Conservation (phyloP, 148 eudicot genomes). For the Mesembryanthemum crystallinum region DNA sequence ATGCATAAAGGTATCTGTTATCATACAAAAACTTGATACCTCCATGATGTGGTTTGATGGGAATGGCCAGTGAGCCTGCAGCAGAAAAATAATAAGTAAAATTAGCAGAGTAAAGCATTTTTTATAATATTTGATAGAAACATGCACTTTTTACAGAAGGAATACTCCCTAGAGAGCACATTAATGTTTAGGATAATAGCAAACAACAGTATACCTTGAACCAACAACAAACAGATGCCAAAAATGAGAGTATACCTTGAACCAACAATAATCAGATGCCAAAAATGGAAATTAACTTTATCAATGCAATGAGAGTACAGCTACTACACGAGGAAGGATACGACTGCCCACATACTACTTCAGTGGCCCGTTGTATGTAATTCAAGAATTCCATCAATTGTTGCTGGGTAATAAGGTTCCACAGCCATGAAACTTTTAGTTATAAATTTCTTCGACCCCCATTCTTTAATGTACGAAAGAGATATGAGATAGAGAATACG, state of each 20-base stretch:
- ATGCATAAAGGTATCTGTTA: neutral
- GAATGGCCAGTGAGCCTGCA: conserved; percentile 98
- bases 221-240: neutral
- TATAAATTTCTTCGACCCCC: neutral
- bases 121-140: neutral
- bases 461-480: neutral
- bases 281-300: neutral
- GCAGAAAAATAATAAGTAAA: neutral
- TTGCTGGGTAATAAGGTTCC: neutral
- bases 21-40: conserved; percentile 38
- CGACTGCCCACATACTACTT: neutral
- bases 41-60: conserved; percentile 79
- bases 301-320: neutral
- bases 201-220: no score
- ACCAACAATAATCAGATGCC: neutral
- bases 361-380: neutral
- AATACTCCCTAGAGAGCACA: neutral
- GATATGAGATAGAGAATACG: neutral
- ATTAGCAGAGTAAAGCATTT: neutral
- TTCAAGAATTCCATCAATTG: neutral
- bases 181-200: no score
- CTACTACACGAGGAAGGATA: neutral
- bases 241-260: neutral
- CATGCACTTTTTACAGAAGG: neutral
- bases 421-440: neutral